Evolutionary conservation across 1,139 yeast species (phyloP), one percentile per base, ranked within the genome.

Genomic region (Geotrichum histeridarum): DNA sequence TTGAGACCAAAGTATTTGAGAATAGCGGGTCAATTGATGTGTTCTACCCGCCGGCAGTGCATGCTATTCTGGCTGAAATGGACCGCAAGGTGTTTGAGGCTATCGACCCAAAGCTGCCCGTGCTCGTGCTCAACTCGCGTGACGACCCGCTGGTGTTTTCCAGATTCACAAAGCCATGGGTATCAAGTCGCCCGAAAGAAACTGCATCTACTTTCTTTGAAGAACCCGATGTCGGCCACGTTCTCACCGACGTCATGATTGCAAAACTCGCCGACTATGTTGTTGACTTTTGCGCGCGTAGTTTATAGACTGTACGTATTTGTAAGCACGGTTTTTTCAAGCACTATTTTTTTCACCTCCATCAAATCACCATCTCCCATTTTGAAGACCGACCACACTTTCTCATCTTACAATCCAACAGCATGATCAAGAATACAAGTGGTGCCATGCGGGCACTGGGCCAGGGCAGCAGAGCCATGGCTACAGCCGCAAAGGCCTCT

Each of bases 61-160:
- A 55, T 32, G 17, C 37, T 2, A 27, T 53, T 9, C 41, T 43
- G 1, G 30, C 48, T 7, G 54, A 43, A 2, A 48, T 47, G 47
- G 58, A 55, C 52, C 41, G 42, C 18, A 32, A 32, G n/a, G 54
- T 51, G 9, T 46, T 48, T 43, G 44, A 32, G 5, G 27, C 14
- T 15, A 31, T 42, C 11, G 30, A 38, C 5, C 41, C 41, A 8
- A 22, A 31, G 2, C 42, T 22, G 2, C 42, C 33, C 33, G 39
- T 50, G 8, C 39, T 50, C 33, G 42, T 53, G 2, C 33, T 55
- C 11, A 55, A 55, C 31, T 42, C 54, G 7, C 18, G 27, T 2
- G 48, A 50, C 15, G 58, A 55, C 27, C 58, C 58, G n/a, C 46
- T 55, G 4, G 58, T 55, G 5, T 56, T 56, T 11, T 37, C 53